A percentile compares a stretch with the other conserved stretches of the same genome.
These are phyloP conservation scores for Aureobasidium subglaciale DNA, from an alignment of 2,329 filamentous ascomycete species.

Conservation along the genomic window DNA sequence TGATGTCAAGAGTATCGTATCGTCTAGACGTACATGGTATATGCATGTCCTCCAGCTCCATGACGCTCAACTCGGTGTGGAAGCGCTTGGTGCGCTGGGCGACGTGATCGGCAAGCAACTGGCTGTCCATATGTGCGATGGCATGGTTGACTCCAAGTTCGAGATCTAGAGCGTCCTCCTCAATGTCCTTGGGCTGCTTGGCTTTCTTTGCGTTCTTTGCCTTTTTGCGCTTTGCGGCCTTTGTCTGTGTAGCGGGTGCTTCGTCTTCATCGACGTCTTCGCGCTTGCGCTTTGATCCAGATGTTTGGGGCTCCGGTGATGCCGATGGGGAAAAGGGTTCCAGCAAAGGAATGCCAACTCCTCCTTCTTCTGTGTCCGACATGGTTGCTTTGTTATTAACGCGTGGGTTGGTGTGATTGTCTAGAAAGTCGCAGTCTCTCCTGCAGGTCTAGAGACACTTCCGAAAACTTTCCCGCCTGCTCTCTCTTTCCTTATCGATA, in stretches of 20 bases:
- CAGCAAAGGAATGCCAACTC: constrained; percentile 38
- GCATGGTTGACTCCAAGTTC: constrained; percentile 62
- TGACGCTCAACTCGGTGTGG: constrained; percentile 68
- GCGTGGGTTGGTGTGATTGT: background rate
- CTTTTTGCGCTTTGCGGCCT: constrained; percentile 34
- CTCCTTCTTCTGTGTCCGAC: constrained; percentile 37
- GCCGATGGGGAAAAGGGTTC: constrained; percentile 33
- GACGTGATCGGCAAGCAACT: constrained; percentile 77
- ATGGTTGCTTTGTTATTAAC: constrained; percentile 23
- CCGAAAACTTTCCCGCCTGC: constrained; percentile 8
- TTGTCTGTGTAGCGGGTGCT: constrained; percentile 17
- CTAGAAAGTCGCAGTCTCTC: background rate
- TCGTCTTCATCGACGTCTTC: constrained; percentile 27
- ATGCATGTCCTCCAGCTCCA: constrained; percentile 78
- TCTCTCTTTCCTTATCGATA: background rate
- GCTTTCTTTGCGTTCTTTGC: constrained; percentile 56
- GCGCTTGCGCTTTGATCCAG: constrained; percentile 37
- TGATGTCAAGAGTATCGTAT: background rate
- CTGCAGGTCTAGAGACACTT: background rate
- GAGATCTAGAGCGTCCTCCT: constrained; percentile 49
- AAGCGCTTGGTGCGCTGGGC: constrained; percentile 72
- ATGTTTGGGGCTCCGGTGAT: constrained; percentile 20
- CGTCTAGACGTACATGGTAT: constrained; percentile 58
- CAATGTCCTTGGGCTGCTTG: constrained; percentile 53
- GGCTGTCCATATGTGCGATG: constrained; percentile 74